phyloP scores from a whole-genome alignment of 179 eudicot genomes.

The Heliamphora pulchella region DNA sequence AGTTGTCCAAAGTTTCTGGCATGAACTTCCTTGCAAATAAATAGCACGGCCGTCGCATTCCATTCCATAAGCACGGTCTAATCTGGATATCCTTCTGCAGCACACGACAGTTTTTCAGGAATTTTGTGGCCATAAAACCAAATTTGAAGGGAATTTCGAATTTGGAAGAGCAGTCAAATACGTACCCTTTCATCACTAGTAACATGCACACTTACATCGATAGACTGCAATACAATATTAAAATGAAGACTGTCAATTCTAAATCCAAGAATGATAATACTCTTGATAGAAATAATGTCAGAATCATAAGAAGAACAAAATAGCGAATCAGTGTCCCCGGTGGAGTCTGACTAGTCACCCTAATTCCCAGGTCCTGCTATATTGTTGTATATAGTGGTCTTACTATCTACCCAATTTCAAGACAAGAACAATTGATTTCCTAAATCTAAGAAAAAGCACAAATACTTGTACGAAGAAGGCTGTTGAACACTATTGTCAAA shows the following conservation, averaged over 20 bases:
- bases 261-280: too few relatives aligned
- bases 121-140: neutral
- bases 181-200: constrained; percentile 78
- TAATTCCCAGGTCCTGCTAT: too few relatives aligned
- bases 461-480: too few relatives aligned
- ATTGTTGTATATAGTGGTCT: too few relatives aligned
- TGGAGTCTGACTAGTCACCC: too few relatives aligned
- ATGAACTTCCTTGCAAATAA: constrained; percentile 86
- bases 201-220: constrained; percentile 66
- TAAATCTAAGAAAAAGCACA: too few relatives aligned
- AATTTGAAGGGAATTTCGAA: neutral
- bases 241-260: constrained; percentile 7
- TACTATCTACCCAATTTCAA: too few relatives aligned
- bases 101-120: neutral
- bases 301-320: too few relatives aligned
- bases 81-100: constrained; percentile 59
- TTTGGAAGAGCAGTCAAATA: neutral
- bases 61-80: constrained; percentile 85
- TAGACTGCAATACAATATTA: constrained; percentile 59
- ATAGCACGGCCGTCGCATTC: constrained; percentile 76
- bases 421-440: too few relatives aligned
- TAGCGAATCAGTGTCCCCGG: too few relatives aligned
- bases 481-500: too few relatives aligned
- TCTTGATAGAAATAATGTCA: too few relatives aligned
- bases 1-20: constrained; percentile 71